Evolutionary conservation across 352 stramenopile species (phyloP).

Genomic region (Lagenidium giganteum): DNA sequence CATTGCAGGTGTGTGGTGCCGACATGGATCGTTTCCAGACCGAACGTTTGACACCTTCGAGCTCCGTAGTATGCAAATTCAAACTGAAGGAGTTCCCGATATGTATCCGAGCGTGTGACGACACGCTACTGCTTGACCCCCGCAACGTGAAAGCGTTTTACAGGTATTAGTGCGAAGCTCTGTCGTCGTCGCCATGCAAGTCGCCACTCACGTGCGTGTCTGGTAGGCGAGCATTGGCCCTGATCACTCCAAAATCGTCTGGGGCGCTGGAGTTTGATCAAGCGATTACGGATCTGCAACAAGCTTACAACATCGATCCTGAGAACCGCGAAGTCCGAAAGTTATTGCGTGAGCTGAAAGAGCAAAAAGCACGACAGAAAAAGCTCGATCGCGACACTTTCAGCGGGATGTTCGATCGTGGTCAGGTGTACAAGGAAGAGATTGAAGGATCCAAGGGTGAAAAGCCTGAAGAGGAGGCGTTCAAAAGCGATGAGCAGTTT

Average conservation of each 20-base stretch:
- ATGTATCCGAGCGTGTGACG: slow-evolving; percentile 66
- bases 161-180: slow-evolving; percentile 30
- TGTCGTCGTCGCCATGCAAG: too few relatives aligned
- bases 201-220: too few relatives aligned
- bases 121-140: slow-evolving; percentile 53
- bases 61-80: slow-evolving; percentile 60
- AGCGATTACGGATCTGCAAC: slow-evolving; percentile 65
- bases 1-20: slow-evolving; percentile 47
- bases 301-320: slow-evolving; percentile 51
- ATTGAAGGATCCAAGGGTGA: too few relatives aligned
- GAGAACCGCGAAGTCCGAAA: slow-evolving; percentile 59
- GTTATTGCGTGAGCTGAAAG: slow-evolving; percentile 60
- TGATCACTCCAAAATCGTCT: slow-evolving; percentile 71
- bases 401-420: slow-evolving; percentile 78
- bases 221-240: slow-evolving; percentile 52
- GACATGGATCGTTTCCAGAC: too few relatives aligned
- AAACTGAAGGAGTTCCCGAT: slow-evolving; percentile 62
- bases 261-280: slow-evolving; percentile 74
- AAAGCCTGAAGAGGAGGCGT: too few relatives aligned
- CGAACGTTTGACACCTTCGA: not conserved
- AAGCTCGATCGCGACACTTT: slow-evolving; percentile 72
- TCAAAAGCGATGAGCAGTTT: slow-evolving; percentile 43
- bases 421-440: slow-evolving; percentile 48
- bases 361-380: slow-evolving; percentile 58
- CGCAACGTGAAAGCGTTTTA: slow-evolving; percentile 78